phyloP scores from a whole-genome alignment of 768 basidiomycete species.

The Mycena floridula region DNA sequence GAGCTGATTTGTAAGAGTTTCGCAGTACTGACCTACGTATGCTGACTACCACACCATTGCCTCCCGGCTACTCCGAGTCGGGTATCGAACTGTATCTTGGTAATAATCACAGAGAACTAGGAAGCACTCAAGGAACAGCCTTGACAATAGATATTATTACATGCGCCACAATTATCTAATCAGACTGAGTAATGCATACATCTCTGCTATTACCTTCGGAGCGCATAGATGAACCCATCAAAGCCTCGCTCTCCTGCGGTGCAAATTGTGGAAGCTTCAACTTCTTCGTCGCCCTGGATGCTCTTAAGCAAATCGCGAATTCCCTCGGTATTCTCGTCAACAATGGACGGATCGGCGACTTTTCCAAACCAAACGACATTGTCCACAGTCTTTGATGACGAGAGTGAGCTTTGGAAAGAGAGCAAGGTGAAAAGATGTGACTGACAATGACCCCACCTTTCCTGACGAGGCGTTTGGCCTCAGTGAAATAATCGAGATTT shows the following conservation, averaged over 20 bases:
- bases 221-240: slow-evolving; percentile 47
- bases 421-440: slow-evolving; percentile 3
- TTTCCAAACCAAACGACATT: slow-evolving; percentile 50
- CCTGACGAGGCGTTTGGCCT: slow-evolving; percentile 54
- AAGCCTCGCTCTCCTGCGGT: slow-evolving; percentile 48
- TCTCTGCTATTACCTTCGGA: slow-evolving; percentile 30
- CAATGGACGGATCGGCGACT: slow-evolving; percentile 33
- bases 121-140: too few relatives aligned
- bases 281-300: slow-evolving; percentile 42
- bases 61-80: too few relatives aligned
- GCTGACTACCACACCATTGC: too few relatives aligned
- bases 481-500: slow-evolving; percentile 49
- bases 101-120: too few relatives aligned
- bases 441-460: slow-evolving; percentile 57
- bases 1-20: too few relatives aligned
- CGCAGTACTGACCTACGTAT: too few relatives aligned
- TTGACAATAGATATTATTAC: too few relatives aligned
- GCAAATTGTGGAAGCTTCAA: slow-evolving; percentile 44
- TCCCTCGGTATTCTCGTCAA: slow-evolving; percentile 34
- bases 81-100: too few relatives aligned
- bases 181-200: too few relatives aligned
- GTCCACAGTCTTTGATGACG: slow-evolving; percentile 43
- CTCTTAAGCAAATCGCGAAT: slow-evolving; percentile 37
- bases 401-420: too few relatives aligned
- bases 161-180: too few relatives aligned